phyloP scores from a whole-genome alignment of 805 yeast genomes.

The Saccharomycopsis olivae region DNA sequence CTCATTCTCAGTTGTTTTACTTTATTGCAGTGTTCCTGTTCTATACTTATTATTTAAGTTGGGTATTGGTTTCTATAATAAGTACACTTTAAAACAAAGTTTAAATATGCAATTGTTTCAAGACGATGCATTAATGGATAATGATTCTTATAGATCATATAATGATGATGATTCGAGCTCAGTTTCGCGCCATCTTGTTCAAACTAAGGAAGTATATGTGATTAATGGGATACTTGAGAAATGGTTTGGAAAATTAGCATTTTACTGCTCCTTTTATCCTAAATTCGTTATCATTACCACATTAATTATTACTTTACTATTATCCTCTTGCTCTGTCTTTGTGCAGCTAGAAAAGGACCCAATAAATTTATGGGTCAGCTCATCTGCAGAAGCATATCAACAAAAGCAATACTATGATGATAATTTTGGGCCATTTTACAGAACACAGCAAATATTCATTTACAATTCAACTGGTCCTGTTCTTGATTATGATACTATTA shows the following conservation, averaged over 20 bases:
- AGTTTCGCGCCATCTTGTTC: slow-evolving; percentile 16
- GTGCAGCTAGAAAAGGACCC: slow-evolving; percentile 68
- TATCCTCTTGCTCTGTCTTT: slow-evolving; percentile 45
- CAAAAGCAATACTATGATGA: slow-evolving; percentile 65
- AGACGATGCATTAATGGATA: slow-evolving; percentile 25
- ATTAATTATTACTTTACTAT: slow-evolving; percentile 29
- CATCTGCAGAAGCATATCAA: slow-evolving; percentile 54
- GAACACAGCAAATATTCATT: slow-evolving; percentile 76
- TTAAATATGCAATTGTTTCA: slow-evolving; percentile 29
- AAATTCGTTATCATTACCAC: slow-evolving; percentile 36
- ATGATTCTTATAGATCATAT: slow-evolving; percentile 21
- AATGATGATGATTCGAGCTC: slow-evolving; percentile 21
- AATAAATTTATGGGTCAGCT: slow-evolving; percentile 81
- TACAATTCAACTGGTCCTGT: slow-evolving; percentile 62
- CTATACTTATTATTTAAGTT: slow-evolving; percentile 18
- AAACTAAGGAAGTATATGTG: slow-evolving; percentile 29
- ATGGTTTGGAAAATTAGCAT: slow-evolving; percentile 41
- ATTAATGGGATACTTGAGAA: slow-evolving; percentile 39
- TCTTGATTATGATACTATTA: slow-evolving; percentile 52
- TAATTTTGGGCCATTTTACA: slow-evolving; percentile 83
- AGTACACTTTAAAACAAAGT: slow-evolving; percentile 19
- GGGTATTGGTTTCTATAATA: slow-evolving; percentile 19
- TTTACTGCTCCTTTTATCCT: slow-evolving; percentile 53
- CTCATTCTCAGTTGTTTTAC: slow-evolving; percentile 47
- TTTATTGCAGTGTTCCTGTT: slow-evolving; percentile 31